Evolutionary conservation across 2,329 filamentous ascomycete genomes (phyloP).

Genomic region (Diaporthe sp.): DNA sequence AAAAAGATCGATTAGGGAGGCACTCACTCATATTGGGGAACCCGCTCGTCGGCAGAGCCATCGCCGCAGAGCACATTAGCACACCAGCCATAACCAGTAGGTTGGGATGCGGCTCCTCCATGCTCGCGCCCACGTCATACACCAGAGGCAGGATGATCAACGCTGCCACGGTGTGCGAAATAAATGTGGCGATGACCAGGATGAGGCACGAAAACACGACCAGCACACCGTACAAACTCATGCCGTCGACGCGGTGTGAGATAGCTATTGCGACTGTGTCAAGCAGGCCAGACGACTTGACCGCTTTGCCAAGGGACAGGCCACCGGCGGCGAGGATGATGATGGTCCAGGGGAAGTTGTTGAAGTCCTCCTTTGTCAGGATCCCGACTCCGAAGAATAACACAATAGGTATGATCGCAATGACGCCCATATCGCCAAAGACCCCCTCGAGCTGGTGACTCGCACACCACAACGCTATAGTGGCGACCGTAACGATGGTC

Average conservation of each 20-base stretch:
- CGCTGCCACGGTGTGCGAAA: conserved; percentile 96
- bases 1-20: neutral
- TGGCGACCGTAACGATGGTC: conserved; percentile 82
- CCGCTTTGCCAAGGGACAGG: conserved; percentile 91
- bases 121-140: conserved; percentile 83
- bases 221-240: conserved; percentile 88
- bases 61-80: conserved; percentile 97
- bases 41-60: conserved; percentile 94
- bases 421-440: conserved; percentile 98
- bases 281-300: conserved; percentile 91
- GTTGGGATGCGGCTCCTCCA: conserved; percentile 94
- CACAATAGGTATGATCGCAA: conserved; percentile 95
- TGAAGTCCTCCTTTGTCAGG: conserved; percentile 98
- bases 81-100: conserved; percentile 95
- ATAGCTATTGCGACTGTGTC: conserved; percentile 88
- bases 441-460: conserved; percentile 88
- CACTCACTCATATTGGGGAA: conserved; percentile 99
- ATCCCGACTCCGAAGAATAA: conserved; percentile 98
- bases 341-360: conserved; percentile 99
- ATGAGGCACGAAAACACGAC: conserved; percentile 89
- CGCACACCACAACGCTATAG: conserved; percentile 92
- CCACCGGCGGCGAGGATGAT: conserved; percentile 97
- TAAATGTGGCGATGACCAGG: conserved; percentile 95
- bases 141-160: conserved; percentile 95
- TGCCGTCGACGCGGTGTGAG: conserved; percentile 78